phyloP scores from a whole-genome alignment of 2,329 filamentous ascomycete genomes.

The Aspergillus viridinutans region DNA sequence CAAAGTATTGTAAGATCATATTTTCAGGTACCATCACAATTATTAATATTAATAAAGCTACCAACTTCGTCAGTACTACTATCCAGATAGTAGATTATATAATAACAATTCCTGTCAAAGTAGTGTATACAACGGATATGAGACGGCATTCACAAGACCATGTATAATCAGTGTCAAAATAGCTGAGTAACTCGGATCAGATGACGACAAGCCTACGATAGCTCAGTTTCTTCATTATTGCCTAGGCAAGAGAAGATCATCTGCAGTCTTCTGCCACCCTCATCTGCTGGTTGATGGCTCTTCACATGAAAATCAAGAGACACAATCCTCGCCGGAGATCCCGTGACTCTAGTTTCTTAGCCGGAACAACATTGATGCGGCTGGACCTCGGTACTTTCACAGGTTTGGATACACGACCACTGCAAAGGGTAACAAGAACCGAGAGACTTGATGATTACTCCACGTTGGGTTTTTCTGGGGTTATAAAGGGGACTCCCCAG shows the following conservation, averaged over 20 bases:
- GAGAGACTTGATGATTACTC: background rate
- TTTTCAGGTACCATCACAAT: too few species aligned
- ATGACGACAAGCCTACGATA: background rate
- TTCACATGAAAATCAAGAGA: slow-evolving; percentile 21
- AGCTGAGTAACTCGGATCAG: background rate
- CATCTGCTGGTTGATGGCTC: background rate
- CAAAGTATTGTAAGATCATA: too few species aligned
- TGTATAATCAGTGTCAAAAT: background rate
- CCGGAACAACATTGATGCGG: slow-evolving; percentile 24
- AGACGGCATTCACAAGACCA: background rate
- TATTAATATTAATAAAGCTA: too few species aligned
- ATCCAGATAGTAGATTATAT: background rate
- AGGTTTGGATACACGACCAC: slow-evolving; percentile 10
- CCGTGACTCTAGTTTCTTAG: slow-evolving; percentile 16
- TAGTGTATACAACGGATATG: too few species aligned
- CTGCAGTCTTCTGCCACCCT: background rate
- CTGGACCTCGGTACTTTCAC: slow-evolving; percentile 30
- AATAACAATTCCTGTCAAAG: background rate
- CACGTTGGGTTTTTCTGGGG: background rate
- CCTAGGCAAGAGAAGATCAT: background rate
- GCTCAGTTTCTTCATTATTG: background rate
- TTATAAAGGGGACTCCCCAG: slow-evolving; percentile 11
- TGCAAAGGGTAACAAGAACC: slow-evolving; percentile 19
- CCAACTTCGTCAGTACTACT: too few species aligned
- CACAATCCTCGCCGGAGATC: slow-evolving; percentile 10